These are phyloP conservation scores for Gossypium herbaceum DNA, from an alignment of 345 rosid genomes.

Conservation along the genomic window DNA sequence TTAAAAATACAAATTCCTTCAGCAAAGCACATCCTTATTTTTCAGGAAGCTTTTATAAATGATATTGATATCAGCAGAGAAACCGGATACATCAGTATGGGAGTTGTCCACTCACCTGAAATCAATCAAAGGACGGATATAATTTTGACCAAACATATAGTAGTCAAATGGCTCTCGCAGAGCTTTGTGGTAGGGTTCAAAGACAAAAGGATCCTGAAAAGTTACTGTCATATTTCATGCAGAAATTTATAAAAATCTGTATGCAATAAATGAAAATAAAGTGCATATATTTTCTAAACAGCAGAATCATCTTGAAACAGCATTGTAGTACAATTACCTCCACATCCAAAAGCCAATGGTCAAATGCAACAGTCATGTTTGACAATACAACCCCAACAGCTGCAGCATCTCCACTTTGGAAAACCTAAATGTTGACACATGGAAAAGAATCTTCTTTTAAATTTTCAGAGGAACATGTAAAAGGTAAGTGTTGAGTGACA, in stretches of 20 bases:
- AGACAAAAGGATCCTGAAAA: slow-evolving; percentile 75
- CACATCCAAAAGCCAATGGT: slow-evolving; percentile 72
- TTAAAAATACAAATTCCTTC: background rate
- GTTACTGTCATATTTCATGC: slow-evolving; percentile 20
- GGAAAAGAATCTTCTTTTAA: background rate
- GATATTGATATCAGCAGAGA: background rate
- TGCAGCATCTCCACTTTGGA: slow-evolving; percentile 55
- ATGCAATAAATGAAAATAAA: background rate
- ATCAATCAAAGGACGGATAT: slow-evolving; percentile 77
- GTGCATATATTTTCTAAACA: background rate
- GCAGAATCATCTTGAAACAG: slow-evolving; percentile 17
- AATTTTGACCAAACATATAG: slow-evolving; percentile 87
- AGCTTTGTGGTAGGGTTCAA: slow-evolving; percentile 80
- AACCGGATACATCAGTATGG: background rate
- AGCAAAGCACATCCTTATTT: slow-evolving; percentile 1
- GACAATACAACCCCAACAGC: slow-evolving; percentile 65
- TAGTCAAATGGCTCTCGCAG: slow-evolving; percentile 91
- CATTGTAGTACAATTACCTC: slow-evolving; percentile 48
- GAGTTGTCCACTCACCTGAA: slow-evolving; percentile 58
- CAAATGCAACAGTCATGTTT: slow-evolving; percentile 77
- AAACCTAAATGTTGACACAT: slow-evolving; percentile 44
- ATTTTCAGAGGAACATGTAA: background rate
- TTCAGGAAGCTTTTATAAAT: slow-evolving; percentile 5
- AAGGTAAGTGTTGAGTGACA: background rate
- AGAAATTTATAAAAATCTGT: slow-evolving; percentile 17